Evolutionary conservation across 1,284 basidiomycete genomes (phyloP), one percentile per base, ranked within the genome.

Genomic region (Mycena citricolor): DNA sequence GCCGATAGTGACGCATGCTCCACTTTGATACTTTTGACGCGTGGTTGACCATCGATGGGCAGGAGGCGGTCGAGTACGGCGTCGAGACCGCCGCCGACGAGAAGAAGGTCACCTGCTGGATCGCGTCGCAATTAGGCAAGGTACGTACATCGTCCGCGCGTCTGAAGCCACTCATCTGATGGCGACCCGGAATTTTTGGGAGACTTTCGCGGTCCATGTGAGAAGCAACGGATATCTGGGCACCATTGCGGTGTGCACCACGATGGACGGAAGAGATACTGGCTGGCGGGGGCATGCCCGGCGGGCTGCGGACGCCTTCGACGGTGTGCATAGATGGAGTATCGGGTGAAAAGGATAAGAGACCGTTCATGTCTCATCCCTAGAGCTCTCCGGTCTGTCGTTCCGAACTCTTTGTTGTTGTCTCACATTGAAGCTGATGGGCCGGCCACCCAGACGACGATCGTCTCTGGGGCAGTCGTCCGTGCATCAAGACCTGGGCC

Each of bases 111-210:
- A 46, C 31, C n/a, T 57, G 54, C 30, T 57, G 54, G 54, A 49
- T 57, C 26, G 42, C 51, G 8, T 57, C 54, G 5, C 53, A 57
- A 21, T 47, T 45, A n/a, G 54, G 51, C 13, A 55, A 57, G 47
- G 53, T 50, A n/a, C 20, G 26, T 21, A 8, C 4, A 16, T 24
- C 7, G 16, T 21, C 13, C 12, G 16, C 21, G 8, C 7, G 14
- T 4, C 25, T 29, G 19, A 7, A 13, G 25, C 16, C 19, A 8
- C 28, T 16, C 33, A 19, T 5, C 33, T 19, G 8, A n/a, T n/a
- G 3, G 19, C 23, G 6, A 19, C 13, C 6, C 12, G 13, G 26
- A 39, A 13, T 30, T 22, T 26, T 12, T 8, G 12, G 11, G 24
- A 50, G 49, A 35, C 12, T 13, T 46, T 51, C 19, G 20, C 30